Conservation (phyloP, 1,139 yeast genomes). For the Sugiyamaella neomexicana region DNA sequence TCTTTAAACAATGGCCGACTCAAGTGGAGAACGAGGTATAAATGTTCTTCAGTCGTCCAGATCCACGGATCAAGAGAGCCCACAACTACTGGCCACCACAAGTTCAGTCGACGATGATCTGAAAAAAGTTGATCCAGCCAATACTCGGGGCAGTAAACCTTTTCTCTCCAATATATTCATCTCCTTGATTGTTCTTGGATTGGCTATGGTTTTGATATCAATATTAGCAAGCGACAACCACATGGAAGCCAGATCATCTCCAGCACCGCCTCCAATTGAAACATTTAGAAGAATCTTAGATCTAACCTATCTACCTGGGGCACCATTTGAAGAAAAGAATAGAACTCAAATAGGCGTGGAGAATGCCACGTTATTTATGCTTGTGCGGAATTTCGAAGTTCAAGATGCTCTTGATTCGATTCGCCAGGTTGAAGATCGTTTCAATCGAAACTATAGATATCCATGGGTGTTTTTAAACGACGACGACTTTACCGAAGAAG, state of each 20-base stretch:
- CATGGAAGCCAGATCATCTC: neutral
- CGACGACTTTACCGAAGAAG: constrained; percentile 64
- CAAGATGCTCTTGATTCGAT: constrained; percentile 63
- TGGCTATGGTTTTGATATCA: neutral
- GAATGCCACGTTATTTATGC: constrained; percentile 68
- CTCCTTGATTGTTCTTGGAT: constrained; percentile 1
- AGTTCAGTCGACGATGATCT: neutral
- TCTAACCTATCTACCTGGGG: constrained; percentile 32
- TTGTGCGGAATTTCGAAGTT: constrained; percentile 68
- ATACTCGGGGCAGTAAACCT: neutral
- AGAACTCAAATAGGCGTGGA: constrained; percentile 48
- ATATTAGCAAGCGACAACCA: neutral
- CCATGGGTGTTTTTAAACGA: constrained; percentile 93
- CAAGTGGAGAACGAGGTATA: neutral
- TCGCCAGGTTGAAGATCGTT: constrained; percentile 61
- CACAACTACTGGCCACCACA: neutral
- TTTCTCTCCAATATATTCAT: neutral
- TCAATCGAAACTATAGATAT: constrained; percentile 53
- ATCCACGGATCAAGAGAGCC: neutral
- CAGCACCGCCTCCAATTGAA: constrained; percentile 4
- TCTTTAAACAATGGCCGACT: neutral
- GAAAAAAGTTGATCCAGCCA: neutral
- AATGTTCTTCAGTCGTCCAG: neutral
- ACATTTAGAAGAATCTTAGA: constrained; percentile 21
- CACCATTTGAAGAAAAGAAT: constrained; percentile 31